phyloP scores from a whole-genome alignment of 83 land plant genomes.

The Picea engelmannii region DNA sequence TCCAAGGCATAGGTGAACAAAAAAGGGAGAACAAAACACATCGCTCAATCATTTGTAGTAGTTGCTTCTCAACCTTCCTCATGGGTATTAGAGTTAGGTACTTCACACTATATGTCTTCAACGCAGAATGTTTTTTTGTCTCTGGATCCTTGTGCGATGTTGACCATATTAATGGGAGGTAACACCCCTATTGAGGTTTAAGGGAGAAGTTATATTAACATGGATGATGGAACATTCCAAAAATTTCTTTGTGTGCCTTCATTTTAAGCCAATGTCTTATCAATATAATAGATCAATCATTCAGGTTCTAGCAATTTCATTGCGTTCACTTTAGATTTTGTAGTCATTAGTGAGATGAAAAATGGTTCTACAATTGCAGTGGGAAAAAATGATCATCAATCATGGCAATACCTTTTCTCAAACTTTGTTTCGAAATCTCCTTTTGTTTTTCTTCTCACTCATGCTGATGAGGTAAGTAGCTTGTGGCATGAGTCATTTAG shows the following conservation, averaged over 20 bases:
- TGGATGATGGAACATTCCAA: background rate
- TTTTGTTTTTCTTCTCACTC: too few species aligned
- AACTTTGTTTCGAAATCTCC: too few species aligned
- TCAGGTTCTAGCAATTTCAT: background rate
- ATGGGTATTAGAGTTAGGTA: background rate
- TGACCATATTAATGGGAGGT: background rate
- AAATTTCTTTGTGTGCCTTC: too few species aligned
- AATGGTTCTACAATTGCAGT: background rate
- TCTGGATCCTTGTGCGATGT: background rate
- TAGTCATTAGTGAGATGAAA: background rate
- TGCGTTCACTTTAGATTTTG: background rate
- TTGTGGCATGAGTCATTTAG: too few species aligned
- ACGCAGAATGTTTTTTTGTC: background rate
- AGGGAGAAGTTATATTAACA: background rate
- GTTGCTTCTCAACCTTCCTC: background rate
- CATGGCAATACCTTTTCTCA: too few species aligned
- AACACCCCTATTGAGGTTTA: background rate
- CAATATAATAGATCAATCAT: background rate
- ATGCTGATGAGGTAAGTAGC: too few species aligned
- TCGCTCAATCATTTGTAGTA: background rate
- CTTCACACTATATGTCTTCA: background rate
- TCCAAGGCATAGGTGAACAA: background rate
- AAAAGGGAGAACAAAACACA: background rate
- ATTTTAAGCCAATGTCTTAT: background rate
- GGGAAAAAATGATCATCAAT: background rate